Evolutionary conservation across 2,329 filamentous ascomycete species (phyloP).

Genomic region (Fusarium dlaminii): DNA sequence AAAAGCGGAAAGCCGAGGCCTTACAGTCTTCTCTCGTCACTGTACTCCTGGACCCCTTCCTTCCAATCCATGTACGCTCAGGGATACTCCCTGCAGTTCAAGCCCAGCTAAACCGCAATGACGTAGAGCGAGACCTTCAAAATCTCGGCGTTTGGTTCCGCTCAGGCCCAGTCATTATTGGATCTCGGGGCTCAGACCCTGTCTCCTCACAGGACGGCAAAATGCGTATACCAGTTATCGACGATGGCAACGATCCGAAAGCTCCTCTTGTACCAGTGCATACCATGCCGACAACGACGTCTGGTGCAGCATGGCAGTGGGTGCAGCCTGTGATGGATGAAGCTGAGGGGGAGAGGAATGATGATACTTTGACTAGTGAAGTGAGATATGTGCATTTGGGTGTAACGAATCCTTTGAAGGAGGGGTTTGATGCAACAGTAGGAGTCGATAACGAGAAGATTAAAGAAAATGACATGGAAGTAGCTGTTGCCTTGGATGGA

Average conservation of each 20-base stretch:
- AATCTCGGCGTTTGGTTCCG: not conserved
- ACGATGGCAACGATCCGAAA: accelerated
- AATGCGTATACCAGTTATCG: not conserved
- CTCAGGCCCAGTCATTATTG: not conserved
- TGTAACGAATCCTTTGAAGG: not conserved
- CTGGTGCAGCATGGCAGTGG: not conserved
- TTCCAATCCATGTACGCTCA: not conserved
- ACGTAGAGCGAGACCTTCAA: not conserved
- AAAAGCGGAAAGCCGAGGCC: not conserved
- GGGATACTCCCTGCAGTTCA: not conserved
- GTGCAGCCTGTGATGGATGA: not conserved
- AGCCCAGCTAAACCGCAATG: not conserved
- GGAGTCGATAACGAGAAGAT: not conserved
- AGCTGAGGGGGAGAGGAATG: no score
- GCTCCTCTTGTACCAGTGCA: not conserved
- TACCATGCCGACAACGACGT: not conserved
- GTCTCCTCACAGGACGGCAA: accelerated
- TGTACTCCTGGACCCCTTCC: not conserved
- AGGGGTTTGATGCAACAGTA: not conserved
- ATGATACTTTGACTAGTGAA: not conserved
- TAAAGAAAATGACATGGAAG: not conserved
- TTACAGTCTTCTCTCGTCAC: not conserved
- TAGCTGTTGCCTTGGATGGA: not conserved
- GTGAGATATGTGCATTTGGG: not conserved
- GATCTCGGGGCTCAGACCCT: not conserved